Evolutionary conservation across 139 green algal genomes (phyloP).

Genomic region (Chlamydomonas applanata): DNA sequence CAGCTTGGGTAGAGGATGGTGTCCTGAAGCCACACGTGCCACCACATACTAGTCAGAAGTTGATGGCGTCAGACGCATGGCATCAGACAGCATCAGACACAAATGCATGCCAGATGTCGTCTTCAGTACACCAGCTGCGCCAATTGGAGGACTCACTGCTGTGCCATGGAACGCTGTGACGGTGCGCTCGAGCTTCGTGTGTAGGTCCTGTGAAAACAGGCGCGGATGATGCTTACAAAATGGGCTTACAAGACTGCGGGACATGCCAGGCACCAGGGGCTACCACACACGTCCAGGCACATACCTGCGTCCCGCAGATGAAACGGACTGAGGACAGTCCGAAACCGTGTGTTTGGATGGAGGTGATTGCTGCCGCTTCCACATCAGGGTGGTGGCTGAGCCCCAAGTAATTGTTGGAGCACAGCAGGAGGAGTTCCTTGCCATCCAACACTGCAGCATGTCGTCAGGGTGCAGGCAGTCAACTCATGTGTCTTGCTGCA

Average conservation of each 20-base stretch:
- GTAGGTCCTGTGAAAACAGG: conserved; percentile 39
- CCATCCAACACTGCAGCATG: no score
- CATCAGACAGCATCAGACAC: no score
- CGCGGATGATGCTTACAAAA: not conserved
- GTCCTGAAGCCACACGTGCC: no score
- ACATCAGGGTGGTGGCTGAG: conserved; percentile 61
- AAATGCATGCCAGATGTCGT: no score
- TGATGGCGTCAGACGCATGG: no score
- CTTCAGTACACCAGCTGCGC: no score
- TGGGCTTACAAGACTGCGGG: not conserved
- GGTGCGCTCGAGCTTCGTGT: conserved; percentile 63
- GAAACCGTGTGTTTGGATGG: conserved; percentile 60
- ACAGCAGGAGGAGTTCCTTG: not conserved
- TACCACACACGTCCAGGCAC: not conserved
- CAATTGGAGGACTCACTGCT: conserved; percentile 28
- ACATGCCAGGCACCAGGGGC: not conserved
- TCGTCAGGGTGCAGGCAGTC: no score
- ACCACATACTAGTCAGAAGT: no score
- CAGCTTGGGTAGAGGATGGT: conserved; percentile 70
- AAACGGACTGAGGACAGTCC: conserved; percentile 66
- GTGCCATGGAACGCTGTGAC: conserved; percentile 62
- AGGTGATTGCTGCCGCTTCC: conserved; percentile 44
- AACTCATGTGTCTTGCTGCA: no score
- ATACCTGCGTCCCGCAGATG: conserved; percentile 67
- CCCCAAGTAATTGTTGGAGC: conserved; percentile 19